Conservation (phyloP, 2,329 filamentous ascomycete genomes). For the Diaporthe longicolla region DNA sequence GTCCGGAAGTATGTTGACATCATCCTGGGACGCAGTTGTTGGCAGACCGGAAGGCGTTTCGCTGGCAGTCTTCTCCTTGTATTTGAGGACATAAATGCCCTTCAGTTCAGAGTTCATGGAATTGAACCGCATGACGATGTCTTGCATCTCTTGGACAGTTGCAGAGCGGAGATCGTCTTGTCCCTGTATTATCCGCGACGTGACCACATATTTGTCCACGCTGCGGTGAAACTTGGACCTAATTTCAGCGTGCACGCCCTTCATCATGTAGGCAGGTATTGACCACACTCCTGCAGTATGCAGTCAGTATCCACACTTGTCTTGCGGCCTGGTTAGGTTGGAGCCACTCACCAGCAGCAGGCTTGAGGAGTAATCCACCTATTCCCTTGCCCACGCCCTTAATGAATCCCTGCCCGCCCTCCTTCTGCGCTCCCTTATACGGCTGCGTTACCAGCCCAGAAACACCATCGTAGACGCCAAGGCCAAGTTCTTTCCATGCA, state of each 20-base stretch:
- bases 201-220: conserved; percentile 84
- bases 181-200: conserved; percentile 82
- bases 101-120: conserved; percentile 71
- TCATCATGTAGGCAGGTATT: conserved; percentile 85
- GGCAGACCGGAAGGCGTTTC: conserved; percentile 48
- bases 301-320: conserved; percentile 20
- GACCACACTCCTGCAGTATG: conserved; percentile 70
- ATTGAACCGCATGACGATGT: conserved; percentile 78
- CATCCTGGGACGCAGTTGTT: conserved; percentile 34
- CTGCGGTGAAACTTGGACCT: conserved; percentile 78
- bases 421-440: conserved; percentile 68
- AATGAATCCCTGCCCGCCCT: conserved; percentile 71
- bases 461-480: conserved; percentile 85
- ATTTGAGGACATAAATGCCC: conserved; percentile 68
- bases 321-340: not conserved
- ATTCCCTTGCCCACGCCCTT: conserved; percentile 89
- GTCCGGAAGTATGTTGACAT: conserved; percentile 17
- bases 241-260: conserved; percentile 85
- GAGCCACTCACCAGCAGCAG: conserved; percentile 75
- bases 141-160: conserved; percentile 70
- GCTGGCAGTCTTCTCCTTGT: conserved; percentile 57
- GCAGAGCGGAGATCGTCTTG: conserved; percentile 73
- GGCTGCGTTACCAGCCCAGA: conserved; percentile 87
- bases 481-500: conserved; percentile 83
- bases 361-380: conserved; percentile 85